Conservation (phyloP, 345 rosid genomes). For the Melaleuca quinquenervia region DNA sequence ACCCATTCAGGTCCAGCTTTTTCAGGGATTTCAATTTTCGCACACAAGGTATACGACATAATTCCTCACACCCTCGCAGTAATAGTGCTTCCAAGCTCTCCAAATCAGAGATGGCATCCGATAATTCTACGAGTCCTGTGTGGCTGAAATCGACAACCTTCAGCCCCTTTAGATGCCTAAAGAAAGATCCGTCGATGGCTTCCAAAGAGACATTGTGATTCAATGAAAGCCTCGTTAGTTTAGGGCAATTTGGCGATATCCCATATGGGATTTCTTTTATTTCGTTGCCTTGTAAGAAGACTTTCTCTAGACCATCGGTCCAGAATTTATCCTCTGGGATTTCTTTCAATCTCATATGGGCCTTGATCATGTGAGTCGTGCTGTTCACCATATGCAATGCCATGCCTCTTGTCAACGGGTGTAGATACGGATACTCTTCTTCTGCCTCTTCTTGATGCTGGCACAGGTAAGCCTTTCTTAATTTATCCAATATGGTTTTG, state of each 20-base stretch:
- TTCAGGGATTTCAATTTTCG: neutral
- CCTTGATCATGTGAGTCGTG: neutral
- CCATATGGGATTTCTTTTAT: neutral
- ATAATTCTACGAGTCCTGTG: neutral
- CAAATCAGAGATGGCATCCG: conserved; percentile 1
- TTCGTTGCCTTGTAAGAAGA: neutral
- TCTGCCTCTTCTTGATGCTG: neutral
- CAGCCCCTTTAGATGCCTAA: neutral
- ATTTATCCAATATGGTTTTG: neutral
- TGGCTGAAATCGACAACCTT: neutral
- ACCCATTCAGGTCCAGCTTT: neutral
- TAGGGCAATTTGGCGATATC: neutral
- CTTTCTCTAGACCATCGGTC: neutral
- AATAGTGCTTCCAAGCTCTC: neutral
- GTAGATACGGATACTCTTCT: neutral
- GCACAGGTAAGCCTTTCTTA: neutral
- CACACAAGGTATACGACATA: conserved; percentile 3
- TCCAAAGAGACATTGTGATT: fast-evolving
- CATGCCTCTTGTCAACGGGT: conserved; percentile 6
- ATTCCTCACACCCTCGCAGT: fast-evolving
- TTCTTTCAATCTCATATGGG: fast-evolving
- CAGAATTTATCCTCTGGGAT: neutral
- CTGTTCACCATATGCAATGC: neutral
- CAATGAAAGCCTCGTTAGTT: neutral
- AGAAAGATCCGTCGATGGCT: neutral